Conservation (phyloP, 2,329 filamentous ascomycete genomes). For the Amphichorda felina region DNA sequence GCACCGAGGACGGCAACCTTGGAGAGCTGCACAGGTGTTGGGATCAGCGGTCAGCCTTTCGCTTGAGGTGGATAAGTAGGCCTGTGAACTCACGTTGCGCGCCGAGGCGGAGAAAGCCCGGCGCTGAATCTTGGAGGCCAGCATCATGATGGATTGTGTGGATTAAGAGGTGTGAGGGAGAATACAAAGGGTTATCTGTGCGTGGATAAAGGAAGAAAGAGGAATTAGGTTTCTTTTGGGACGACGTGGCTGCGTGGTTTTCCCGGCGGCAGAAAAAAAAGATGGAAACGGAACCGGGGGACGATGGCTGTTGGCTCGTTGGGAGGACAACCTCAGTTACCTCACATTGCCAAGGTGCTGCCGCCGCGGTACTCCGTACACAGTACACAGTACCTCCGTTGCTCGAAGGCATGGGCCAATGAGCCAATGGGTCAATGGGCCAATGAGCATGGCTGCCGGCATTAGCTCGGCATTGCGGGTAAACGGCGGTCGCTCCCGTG, state of each 20-base stretch:
- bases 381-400: no score
- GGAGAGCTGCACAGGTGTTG: slow-evolving; percentile 57
- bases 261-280: background rate
- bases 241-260: slow-evolving; percentile 6
- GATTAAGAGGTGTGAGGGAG: slow-evolving; percentile 5
- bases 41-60: background rate
- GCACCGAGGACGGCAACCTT: slow-evolving; percentile 98
- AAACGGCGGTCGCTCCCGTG: no score
- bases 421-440: background rate
- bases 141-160: slow-evolving; percentile 51
- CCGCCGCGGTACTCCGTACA: no score
- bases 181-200: slow-evolving; percentile 1
- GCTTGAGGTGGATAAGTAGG: no score
- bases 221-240: background rate
- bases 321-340: background rate
- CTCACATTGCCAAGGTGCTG: background rate
- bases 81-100: slow-evolving; percentile 51
- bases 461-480: slow-evolving; percentile 1
- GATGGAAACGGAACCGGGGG: background rate
- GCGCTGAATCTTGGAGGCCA: slow-evolving; percentile 57
- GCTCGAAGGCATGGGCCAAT: no score
- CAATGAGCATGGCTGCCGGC: slow-evolving; percentile 1
- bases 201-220: background rate
- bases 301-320: background rate
- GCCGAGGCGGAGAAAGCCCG: slow-evolving; percentile 74